Base-by-base conservation (phyloP, 495 filamentous ascomycete genomes). In the Darksidea phi region DNA sequence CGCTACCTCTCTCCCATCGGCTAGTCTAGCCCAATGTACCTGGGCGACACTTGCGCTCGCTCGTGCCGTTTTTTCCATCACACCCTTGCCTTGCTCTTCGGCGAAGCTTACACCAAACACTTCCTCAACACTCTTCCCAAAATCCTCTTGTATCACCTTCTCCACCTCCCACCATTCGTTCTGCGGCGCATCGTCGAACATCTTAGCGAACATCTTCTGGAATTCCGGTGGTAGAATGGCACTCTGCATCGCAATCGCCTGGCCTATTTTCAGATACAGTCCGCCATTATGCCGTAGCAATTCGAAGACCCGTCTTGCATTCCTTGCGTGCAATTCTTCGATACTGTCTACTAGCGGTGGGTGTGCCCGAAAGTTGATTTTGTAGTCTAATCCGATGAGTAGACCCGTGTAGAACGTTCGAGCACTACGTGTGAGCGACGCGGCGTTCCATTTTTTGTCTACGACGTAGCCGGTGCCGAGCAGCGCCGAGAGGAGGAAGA, bases 181-280 rank as follows among this genome's bases (percentile, higher is more conserved):
- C 80, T 96, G 92, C 23, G 92, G 91, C 51, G 94, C 95, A 78
- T 98, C 94, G 67, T 97, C 94, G 73, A 98, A 98, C 90, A 98
- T 96, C 59, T 86, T 82, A 36, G 87, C 79, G 70, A 98, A 98
- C 90, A 96, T 96, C 60, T 83, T 82, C 78, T 95, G 91, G 69
- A 97, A 97, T 72, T 96, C 90, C 6, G 90, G 88, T 12, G 94
- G 94, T 50, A 98, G 73, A 41, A 97, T 84, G 1, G 91, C 93
- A 52, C 88, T 91, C 78, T 98, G 94, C 94, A 97, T 98, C 21
- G 93, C 94, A 57, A 98, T 91, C 6, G 94, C 94, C 79, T 98
- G 94, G 1, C 94, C 94, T 55, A 98, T 97, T 79, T 98, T 98
- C 69, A 97, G 79, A 71, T 98, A 98, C 2, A 98, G 74, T 0